Conservation (phyloP, 371 early-diverging fungal genomes). For the Blastocladiella emersonii region DNA sequence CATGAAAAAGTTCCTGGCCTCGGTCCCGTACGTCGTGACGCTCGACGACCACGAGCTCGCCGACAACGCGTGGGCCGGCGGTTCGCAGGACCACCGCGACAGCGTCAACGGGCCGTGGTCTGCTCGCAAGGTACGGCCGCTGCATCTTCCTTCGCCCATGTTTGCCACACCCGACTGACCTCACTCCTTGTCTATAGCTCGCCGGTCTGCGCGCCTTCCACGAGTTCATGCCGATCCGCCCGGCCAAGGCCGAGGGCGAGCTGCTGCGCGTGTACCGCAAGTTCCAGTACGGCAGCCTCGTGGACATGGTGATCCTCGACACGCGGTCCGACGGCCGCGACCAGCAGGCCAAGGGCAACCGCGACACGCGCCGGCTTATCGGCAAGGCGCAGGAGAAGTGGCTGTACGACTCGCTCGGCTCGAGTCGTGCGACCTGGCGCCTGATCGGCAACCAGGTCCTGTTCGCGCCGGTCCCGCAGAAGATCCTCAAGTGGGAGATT, state of each 20-base stretch:
- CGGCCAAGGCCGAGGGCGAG: not conserved
- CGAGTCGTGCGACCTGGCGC: conserved; percentile 15
- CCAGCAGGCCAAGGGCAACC: conserved; percentile 2
- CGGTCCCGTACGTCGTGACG: too few species aligned
- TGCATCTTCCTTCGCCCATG: too few species aligned
- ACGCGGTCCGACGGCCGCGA: conserved; percentile 21
- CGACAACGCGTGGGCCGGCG: not conserved
- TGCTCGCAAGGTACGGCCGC: too few species aligned
- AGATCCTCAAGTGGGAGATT: not conserved
- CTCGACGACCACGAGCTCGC: conserved; percentile 4
- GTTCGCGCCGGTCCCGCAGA: conserved; percentile 6
- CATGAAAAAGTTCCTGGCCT: too few species aligned
- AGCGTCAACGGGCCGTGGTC: not conserved
- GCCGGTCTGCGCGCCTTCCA: not conserved
- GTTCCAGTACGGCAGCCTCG: conserved; percentile 20
- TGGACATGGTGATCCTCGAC: conserved; percentile 25
- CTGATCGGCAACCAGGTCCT: conserved; percentile 25
- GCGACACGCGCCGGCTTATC: not conserved
- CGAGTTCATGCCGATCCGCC: conserved; percentile 2
- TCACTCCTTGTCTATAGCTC: too few species aligned
- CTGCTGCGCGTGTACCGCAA: conserved; percentile 16
- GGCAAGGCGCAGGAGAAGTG: conserved; percentile 17
- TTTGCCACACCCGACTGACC: too few species aligned
- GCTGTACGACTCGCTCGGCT: conserved; percentile 12
- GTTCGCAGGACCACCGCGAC: not conserved